These are phyloP conservation scores for Aspergillus caelatus DNA, from an alignment of 2,329 filamentous ascomycete genomes.

Conservation along the genomic window DNA sequence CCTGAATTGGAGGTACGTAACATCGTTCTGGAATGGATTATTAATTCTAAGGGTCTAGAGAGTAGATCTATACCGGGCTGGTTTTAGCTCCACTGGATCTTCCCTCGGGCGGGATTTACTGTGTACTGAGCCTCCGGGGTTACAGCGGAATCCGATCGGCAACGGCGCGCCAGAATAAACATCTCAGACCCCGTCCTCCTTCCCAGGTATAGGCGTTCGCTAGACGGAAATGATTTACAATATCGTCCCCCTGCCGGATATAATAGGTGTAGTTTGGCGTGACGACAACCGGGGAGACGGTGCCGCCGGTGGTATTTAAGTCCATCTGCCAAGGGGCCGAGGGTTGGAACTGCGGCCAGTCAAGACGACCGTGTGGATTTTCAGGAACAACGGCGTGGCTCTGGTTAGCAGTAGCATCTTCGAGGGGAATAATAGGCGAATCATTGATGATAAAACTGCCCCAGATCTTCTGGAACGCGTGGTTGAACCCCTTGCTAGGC, in stretches of 20 bases:
- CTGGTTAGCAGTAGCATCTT: background rate
- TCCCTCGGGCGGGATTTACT: background rate
- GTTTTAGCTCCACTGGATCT: background rate
- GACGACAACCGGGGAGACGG: conserved; percentile 17
- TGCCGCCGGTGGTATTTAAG: conserved; percentile 52
- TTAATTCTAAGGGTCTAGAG: background rate
- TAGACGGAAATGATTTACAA: conserved; percentile 45
- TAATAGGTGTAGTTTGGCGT: conserved; percentile 28
- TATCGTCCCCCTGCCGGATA: conserved; percentile 30
- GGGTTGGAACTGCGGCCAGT: conserved; percentile 34
- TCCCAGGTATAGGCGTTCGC: conserved; percentile 53
- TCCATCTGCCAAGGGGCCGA: conserved; percentile 45
- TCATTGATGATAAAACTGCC: background rate
- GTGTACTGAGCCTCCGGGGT: background rate
- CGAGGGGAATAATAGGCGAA: background rate
- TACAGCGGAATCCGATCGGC: conserved; percentile 9
- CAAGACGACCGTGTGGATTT: background rate
- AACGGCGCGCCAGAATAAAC: conserved; percentile 46
- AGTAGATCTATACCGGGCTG: background rate
- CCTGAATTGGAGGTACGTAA: background rate
- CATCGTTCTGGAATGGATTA: background rate
- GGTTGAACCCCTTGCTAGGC: background rate
- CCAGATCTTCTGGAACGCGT: background rate
- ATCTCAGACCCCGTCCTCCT: conserved; percentile 43
- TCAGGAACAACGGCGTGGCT: background rate